Percentiles rank a stretch among this genome's conserved stretches.
Conservation (phyloP, 768 basidiomycete species). For the Leccinum incarnatum region DNA sequence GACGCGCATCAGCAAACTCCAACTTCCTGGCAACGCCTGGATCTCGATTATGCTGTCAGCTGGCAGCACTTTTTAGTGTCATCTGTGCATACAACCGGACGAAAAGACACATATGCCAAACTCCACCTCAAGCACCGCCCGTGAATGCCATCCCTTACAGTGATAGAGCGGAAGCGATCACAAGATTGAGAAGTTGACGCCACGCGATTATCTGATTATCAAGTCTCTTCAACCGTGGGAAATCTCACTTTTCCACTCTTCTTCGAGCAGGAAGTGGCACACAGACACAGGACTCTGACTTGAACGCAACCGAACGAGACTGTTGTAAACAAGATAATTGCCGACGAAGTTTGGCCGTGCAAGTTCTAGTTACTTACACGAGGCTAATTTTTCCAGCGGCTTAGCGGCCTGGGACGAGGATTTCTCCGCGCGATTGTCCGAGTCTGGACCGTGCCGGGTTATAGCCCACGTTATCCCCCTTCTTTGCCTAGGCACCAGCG, state of each 20-base stretch:
- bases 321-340: too few relatives aligned
- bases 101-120: neutral
- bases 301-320: too few relatives aligned
- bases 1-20: neutral
- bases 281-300: neutral
- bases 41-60: neutral
- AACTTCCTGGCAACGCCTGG: neutral
- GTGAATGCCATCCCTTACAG: neutral
- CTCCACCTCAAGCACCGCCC: neutral
- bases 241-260: too few relatives aligned
- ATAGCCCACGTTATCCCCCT: too few relatives aligned
- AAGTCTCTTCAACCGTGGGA: too few relatives aligned
- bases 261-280: neutral
- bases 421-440: too few relatives aligned
- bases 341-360: too few relatives aligned
- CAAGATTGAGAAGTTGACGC: neutral
- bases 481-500: too few relatives aligned
- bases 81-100: neutral
- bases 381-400: too few relatives aligned
- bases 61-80: neutral
- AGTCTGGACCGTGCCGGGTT: too few relatives aligned
- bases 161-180: neutral
- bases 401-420: too few relatives aligned
- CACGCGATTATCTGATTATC: neutral
- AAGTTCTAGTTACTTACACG: too few relatives aligned